These are phyloP conservation scores for Betula pendula DNA, from an alignment of 306 rosid species.

Conservation along the genomic window DNA sequence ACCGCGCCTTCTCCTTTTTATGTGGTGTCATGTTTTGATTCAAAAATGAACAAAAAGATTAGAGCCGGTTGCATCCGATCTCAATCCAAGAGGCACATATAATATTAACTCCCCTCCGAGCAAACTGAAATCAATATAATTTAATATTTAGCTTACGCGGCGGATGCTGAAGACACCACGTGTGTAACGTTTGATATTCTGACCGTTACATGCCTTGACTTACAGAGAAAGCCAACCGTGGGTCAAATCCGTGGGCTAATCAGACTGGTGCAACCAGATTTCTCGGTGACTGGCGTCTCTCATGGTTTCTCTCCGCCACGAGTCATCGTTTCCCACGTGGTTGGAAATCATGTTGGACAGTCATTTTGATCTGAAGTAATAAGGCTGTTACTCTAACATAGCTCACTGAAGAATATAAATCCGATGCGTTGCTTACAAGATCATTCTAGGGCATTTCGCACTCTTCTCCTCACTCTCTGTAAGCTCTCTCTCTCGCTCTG, in stretches of 20 bases:
- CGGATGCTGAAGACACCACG: not conserved
- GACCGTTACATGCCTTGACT: not conserved
- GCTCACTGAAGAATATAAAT: not conserved
- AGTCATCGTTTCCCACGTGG: not conserved
- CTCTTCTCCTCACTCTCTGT: constrained; percentile 9
- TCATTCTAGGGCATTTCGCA: not conserved
- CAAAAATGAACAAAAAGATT: no score
- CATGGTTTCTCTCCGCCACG: not conserved
- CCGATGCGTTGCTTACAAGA: not conserved
- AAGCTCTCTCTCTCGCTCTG: not conserved
- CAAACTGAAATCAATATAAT: not conserved
- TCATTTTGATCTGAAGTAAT: not conserved
- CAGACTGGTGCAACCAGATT: no score
- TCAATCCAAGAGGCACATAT: no score
- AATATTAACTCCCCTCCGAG: not conserved
- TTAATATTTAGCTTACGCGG: not conserved
- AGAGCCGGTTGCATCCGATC: no score
- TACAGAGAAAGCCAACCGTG: not conserved
- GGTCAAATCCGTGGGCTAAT: not conserved
- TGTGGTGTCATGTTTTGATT: no score
- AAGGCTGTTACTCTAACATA: not conserved
- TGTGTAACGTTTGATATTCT: not conserved
- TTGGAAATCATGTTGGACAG: not conserved
- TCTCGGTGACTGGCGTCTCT: not conserved
- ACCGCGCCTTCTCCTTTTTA: no score